These are phyloP conservation scores for Penicillium sp. DNA, from an alignment of 2,329 filamentous ascomycete species.

Conservation along the genomic window DNA sequence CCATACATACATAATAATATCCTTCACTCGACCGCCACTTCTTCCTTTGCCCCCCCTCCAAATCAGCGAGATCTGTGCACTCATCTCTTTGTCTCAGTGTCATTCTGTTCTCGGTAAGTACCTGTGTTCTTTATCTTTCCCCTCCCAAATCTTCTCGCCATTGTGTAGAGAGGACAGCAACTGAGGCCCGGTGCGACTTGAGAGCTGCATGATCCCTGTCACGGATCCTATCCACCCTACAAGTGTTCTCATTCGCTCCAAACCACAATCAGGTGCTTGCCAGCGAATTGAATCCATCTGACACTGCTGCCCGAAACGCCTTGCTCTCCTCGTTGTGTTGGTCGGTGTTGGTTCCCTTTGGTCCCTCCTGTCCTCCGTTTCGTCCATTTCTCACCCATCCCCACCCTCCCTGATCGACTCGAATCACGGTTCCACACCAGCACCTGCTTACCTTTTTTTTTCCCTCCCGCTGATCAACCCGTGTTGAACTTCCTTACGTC, in stretches of 20 bases:
- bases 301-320: slow-evolving; percentile 38
- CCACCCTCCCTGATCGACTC: slow-evolving; percentile 29
- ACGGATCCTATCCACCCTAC: slow-evolving; percentile 29
- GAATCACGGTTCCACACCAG: slow-evolving; percentile 22
- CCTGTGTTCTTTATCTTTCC: slow-evolving; percentile 6
- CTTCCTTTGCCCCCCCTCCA: not conserved
- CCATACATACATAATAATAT: not conserved
- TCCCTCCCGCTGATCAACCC: slow-evolving; percentile 15
- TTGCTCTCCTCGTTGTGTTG: slow-evolving; percentile 26
- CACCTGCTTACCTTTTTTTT: slow-evolving; percentile 16
- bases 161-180: slow-evolving; percentile 10
- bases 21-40: not conserved
- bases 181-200: slow-evolving; percentile 25
- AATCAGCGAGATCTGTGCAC: slow-evolving; percentile 1
- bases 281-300: slow-evolving; percentile 30
- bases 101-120: slow-evolving; percentile 10
- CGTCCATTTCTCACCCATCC: slow-evolving; percentile 21
- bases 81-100: not conserved
- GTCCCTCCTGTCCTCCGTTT: slow-evolving; percentile 21
- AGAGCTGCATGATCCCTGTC: slow-evolving; percentile 33
- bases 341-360: slow-evolving; percentile 14
- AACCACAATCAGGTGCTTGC: slow-evolving; percentile 28
- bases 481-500: not conserved
- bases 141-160: not conserved
- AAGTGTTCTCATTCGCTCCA: slow-evolving; percentile 26